phyloP scores from a whole-genome alignment of 176 grass and related monocot genomes.

The Microstegium vimineum region DNA sequence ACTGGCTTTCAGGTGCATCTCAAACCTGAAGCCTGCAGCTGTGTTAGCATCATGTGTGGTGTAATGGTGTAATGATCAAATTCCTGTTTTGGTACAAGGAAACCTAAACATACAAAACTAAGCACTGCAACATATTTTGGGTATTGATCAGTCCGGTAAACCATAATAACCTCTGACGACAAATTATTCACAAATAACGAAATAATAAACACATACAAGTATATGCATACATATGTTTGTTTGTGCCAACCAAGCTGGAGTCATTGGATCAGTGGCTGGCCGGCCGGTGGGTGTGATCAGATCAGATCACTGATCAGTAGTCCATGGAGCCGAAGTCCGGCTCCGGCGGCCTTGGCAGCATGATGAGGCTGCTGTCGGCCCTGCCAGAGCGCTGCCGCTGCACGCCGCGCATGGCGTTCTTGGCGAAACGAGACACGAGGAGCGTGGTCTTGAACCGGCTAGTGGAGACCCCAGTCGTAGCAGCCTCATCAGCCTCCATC shows the following conservation, averaged over 20 bases:
- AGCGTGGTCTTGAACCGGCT: constrained; percentile 41
- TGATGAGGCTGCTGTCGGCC: constrained; percentile 14
- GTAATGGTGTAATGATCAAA: no score
- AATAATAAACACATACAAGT: not conserved
- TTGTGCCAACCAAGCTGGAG: not conserved
- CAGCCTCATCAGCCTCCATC: not conserved
- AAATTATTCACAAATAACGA: not conserved
- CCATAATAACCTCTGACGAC: not conserved
- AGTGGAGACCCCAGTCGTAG: not conserved
- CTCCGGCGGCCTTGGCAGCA: constrained; percentile 53
- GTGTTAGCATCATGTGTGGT: no score
- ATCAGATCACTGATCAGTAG: constrained; percentile 10
- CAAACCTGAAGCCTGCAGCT: no score
- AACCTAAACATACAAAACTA: no score
- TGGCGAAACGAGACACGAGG: constrained; percentile 57
- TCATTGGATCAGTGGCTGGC: no score
- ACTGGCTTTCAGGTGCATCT: no score
- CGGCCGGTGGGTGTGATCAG: no score
- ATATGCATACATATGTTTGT: no score
- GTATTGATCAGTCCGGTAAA: not conserved
- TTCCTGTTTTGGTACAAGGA: no score
- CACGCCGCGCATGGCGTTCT: constrained; percentile 56
- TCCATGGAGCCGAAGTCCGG: constrained; percentile 50
- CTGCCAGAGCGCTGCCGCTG: constrained; percentile 23
- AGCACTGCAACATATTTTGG: not conserved